phyloP scores from a whole-genome alignment of 2,329 filamentous ascomycete species.

The Colletotrichum eremochloae region DNA sequence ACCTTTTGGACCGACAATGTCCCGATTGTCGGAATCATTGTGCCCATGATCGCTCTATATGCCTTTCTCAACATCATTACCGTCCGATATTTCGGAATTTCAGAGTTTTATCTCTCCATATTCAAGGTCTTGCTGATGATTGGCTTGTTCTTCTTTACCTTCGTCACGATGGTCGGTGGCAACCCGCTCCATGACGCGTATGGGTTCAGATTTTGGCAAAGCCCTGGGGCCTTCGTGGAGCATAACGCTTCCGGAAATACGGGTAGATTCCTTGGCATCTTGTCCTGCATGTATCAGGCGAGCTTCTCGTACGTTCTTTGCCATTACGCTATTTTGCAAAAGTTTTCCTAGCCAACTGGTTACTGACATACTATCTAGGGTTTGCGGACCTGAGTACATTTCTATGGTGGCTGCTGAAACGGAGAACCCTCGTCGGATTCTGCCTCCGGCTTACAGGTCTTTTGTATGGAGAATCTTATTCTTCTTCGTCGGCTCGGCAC shows the following conservation, averaged over 20 bases:
- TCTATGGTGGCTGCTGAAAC: conserved; percentile 78
- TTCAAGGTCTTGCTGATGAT: conserved; percentile 73
- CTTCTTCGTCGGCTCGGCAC: conserved; percentile 78
- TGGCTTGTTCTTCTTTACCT: conserved; percentile 71
- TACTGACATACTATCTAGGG: conserved; percentile 62
- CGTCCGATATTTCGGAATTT: conserved; percentile 76
- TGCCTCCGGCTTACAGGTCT: conserved; percentile 79
- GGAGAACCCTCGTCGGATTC: conserved; percentile 71
- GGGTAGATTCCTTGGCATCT: conserved; percentile 65
- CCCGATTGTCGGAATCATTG: conserved; percentile 42
- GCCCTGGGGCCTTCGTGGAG: conserved; percentile 62
- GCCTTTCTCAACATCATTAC: conserved; percentile 26
- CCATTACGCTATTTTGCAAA: not conserved
- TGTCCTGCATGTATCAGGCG: not conserved
- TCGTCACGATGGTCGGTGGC: conserved; percentile 74
- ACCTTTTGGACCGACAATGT: conserved; percentile 54
- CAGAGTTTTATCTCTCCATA: conserved; percentile 76
- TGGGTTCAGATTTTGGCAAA: conserved; percentile 78
- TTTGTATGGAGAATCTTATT: conserved; percentile 79
- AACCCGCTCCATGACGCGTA: conserved; percentile 69
- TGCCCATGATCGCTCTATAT: conserved; percentile 4
- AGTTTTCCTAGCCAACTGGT: not conserved
- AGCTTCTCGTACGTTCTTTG: not conserved
- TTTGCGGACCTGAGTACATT: conserved; percentile 77
- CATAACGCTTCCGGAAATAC: conserved; percentile 63